phyloP scores from a whole-genome alignment of 352 stramenopile genomes.

The Globisporangium megalacanthum region DNA sequence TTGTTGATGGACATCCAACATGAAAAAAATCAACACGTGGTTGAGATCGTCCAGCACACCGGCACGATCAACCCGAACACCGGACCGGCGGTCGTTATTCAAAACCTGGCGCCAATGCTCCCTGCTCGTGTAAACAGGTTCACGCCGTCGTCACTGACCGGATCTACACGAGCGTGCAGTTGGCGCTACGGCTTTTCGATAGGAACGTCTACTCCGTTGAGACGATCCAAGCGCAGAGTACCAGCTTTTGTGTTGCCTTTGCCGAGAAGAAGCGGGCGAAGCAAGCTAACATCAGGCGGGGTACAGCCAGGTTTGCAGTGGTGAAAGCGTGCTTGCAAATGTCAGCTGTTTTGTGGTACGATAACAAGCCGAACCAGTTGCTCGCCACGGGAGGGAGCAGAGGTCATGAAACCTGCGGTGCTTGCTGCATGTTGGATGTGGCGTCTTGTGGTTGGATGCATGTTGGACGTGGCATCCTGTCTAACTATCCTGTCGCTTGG shows the following conservation, averaged over 20 bases:
- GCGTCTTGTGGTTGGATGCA: too few species aligned
- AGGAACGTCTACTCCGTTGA: neutral
- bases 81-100: neutral
- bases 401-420: neutral
- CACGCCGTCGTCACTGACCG: neutral
- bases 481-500: too few species aligned
- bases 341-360: neutral
- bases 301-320: neutral
- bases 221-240: neutral
- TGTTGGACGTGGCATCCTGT: neutral
- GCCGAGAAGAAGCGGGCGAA: neutral
- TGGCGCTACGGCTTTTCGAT: neutral
- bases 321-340: neutral
- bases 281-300: neutral
- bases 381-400: neutral
- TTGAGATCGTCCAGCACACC: neutral
- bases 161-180: constrained; percentile 1
- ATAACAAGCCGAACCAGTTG: neutral
- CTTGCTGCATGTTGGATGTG: too few species aligned
- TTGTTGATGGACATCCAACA: neutral
- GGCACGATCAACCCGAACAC: neutral
- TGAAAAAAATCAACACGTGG: neutral
- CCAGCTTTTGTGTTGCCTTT: neutral
- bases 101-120: neutral
- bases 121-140: neutral